These are phyloP conservation scores for Colletotrichum agaves DNA, from an alignment of 2,329 filamentous ascomycete genomes.

Conservation along the genomic window DNA sequence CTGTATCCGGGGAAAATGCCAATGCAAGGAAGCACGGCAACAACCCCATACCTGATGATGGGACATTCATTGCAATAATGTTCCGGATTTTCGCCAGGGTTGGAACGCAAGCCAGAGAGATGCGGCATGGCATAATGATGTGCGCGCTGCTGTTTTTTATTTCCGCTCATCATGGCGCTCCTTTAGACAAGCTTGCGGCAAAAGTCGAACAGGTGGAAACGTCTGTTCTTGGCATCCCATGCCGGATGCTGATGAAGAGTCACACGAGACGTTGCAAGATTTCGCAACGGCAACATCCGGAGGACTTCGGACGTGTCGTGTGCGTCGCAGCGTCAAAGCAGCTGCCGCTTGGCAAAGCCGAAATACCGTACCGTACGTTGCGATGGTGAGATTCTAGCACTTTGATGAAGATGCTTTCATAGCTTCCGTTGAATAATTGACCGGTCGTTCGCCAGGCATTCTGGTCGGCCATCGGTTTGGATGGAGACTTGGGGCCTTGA, in stretches of 20 bases:
- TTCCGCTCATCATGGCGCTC: conserved; percentile 22
- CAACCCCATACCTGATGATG: conserved; percentile 20
- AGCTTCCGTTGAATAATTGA: not conserved
- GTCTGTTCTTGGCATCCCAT: conserved; percentile 20
- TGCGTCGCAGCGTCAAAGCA: conserved; percentile 5
- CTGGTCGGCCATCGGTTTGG: not conserved
- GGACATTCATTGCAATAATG: conserved; percentile 33
- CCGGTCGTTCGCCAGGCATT: not conserved
- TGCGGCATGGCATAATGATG: conserved; percentile 9
- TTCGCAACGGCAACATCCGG: conserved; percentile 23
- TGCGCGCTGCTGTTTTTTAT: conserved; percentile 25
- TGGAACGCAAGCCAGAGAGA: not conserved
- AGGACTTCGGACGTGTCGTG: conserved; percentile 9
- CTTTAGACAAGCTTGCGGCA: conserved; percentile 26
- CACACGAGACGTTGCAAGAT: conserved; percentile 5
- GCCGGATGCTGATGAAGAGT: conserved; percentile 16
- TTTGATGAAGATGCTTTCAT: not conserved
- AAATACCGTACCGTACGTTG: not conserved
- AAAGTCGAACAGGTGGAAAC: not conserved
- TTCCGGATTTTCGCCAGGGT: conserved; percentile 40
- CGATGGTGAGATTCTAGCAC: not conserved
- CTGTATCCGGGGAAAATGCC: conserved; percentile 2
- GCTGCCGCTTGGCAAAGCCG: conserved; percentile 23
- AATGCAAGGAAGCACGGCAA: conserved; percentile 1
- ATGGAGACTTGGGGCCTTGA: conserved; percentile 12